Conservation (phyloP, 768 basidiomycete genomes). For the Porphyrellus cyaneotinctus region DNA sequence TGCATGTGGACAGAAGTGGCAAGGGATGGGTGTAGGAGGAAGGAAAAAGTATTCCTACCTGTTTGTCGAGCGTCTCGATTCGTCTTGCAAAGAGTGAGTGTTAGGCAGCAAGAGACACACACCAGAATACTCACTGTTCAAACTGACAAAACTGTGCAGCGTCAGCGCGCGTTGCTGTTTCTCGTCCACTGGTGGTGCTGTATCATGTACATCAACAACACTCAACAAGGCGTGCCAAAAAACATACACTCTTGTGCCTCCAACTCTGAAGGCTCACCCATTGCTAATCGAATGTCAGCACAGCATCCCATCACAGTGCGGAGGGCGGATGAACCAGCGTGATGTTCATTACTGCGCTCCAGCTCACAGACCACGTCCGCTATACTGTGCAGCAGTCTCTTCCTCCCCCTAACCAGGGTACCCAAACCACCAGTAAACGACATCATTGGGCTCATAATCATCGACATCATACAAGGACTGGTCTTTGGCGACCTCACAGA, state of each 20-base stretch:
- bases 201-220: not conserved
- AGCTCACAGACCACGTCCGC: slow-evolving; percentile 44
- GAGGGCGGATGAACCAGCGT: slow-evolving; percentile 26
- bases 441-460: slow-evolving; percentile 11
- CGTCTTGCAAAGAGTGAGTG: slow-evolving; percentile 27
- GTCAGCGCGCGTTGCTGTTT: slow-evolving; percentile 44
- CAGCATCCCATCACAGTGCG: not conserved
- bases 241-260: slow-evolving; percentile 39
- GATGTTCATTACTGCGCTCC: slow-evolving; percentile 34
- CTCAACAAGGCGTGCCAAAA: not conserved
- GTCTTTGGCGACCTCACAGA: slow-evolving; percentile 18
- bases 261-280: slow-evolving; percentile 29
- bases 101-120: not conserved
- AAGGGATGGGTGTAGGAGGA: not conserved
- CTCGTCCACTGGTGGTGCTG: slow-evolving; percentile 43
- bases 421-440: not conserved
- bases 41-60: slow-evolving; percentile 27
- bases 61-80: slow-evolving; percentile 45
- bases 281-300: slow-evolving; percentile 13
- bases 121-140: slow-evolving; percentile 33
- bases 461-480: slow-evolving; percentile 19
- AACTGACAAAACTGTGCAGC: slow-evolving; percentile 43
- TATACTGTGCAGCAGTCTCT: slow-evolving; percentile 38
- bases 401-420: slow-evolving; percentile 20
- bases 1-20: not conserved